These are phyloP conservation scores for Linnemannia elongata DNA, from an alignment of 192 early-diverging fungal genomes.

Conservation along the genomic window DNA sequence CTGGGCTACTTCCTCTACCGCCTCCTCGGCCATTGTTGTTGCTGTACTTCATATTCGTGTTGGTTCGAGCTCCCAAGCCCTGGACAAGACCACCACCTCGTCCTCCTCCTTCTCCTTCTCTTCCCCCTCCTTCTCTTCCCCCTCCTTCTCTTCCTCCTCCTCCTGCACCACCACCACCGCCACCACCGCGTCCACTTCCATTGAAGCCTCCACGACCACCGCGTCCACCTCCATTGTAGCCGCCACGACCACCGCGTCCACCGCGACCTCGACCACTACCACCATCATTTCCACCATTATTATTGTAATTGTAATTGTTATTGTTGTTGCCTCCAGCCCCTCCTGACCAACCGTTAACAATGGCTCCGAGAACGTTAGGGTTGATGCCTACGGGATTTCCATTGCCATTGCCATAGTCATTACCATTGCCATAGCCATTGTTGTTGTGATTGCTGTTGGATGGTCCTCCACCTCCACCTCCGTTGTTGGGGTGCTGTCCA, in stretches of 20 bases:
- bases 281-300: background rate
- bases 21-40: background rate
- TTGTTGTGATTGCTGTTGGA: no score
- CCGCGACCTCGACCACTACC: constrained; percentile 18
- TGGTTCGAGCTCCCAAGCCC: background rate
- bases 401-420: no score
- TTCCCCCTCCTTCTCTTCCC: no score
- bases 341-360: no score
- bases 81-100: constrained; percentile 11
- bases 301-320: background rate
- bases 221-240: background rate
- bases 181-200: background rate
- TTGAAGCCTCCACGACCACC: background rate
- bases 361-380: no score
- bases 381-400: no score
- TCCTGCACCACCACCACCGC: background rate
- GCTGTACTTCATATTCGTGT: background rate
- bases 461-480: no score
- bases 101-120: background rate
- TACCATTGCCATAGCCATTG: no score
- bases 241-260: constrained; percentile 10
- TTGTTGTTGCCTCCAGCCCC: background rate
- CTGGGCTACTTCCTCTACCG: background rate
- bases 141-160: no score
- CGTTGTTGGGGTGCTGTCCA: no score